These are phyloP conservation scores for Venturia effusa DNA, from an alignment of 2,329 filamentous ascomycete species.

Conservation along the genomic window DNA sequence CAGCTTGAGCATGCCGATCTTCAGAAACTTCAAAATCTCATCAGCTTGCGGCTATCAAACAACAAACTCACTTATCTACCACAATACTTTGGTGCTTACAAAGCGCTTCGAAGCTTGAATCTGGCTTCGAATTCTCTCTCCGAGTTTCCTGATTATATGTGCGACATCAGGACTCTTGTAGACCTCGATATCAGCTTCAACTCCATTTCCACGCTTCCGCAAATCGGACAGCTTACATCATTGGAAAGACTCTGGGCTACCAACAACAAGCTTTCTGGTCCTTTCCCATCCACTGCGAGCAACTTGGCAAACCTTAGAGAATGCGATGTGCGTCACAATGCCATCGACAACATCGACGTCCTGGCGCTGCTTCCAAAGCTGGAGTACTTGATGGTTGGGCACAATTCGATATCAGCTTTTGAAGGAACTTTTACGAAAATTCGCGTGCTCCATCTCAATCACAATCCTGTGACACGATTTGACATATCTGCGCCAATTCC, in stretches of 20 bases:
- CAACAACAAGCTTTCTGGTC: slow-evolving; percentile 76
- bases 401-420: slow-evolving; percentile 87
- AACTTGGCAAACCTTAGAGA: slow-evolving; percentile 72
- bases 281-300: slow-evolving; percentile 62
- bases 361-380: slow-evolving; percentile 75
- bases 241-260: slow-evolving; percentile 89
- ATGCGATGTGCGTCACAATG: slow-evolving; percentile 90
- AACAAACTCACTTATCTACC: slow-evolving; percentile 77
- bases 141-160: slow-evolving; percentile 75
- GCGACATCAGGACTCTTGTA: slow-evolving; percentile 69
- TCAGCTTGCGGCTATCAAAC: slow-evolving; percentile 88
- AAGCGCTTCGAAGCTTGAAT: slow-evolving; percentile 70
- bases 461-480: slow-evolving; percentile 91
- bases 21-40: slow-evolving; percentile 59
- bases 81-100: slow-evolving; percentile 71
- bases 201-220: slow-evolving; percentile 66
- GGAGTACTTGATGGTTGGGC: slow-evolving; percentile 79
- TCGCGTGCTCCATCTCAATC: slow-evolving; percentile 77
- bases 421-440: slow-evolving; percentile 79
- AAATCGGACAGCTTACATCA: slow-evolving; percentile 66
- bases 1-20: slow-evolving; percentile 78
- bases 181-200: slow-evolving; percentile 98
- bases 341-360: slow-evolving; percentile 77
- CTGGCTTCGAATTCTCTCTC: slow-evolving; percentile 88
- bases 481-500: slow-evolving; percentile 68